phyloP scores from a whole-genome alignment of 768 basidiomycete genomes.

The Collybia sordida region DNA sequence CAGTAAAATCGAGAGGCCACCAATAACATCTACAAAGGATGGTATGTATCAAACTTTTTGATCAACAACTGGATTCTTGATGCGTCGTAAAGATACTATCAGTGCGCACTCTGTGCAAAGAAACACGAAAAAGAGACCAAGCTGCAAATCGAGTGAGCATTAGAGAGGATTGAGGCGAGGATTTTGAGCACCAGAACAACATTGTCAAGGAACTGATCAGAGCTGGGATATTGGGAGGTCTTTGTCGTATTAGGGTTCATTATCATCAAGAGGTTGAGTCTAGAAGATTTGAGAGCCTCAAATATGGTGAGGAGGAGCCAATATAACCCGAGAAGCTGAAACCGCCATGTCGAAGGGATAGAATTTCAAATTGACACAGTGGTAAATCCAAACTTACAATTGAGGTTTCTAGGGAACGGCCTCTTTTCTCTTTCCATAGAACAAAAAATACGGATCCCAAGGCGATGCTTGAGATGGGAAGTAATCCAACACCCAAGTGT shows the following conservation, averaged over 20 bases:
- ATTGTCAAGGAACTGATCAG: constrained; percentile 24
- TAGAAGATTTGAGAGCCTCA: constrained; percentile 15
- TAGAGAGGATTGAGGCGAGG: background rate
- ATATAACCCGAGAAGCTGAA: constrained; percentile 19
- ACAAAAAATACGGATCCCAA: constrained; percentile 15
- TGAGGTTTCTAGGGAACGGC: constrained; percentile 12
- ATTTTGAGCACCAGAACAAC: constrained; percentile 19
- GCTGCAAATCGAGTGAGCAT: constrained; percentile 3
- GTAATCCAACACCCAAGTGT: constrained; percentile 25
- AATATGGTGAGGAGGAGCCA: constrained; percentile 21
- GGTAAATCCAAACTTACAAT: constrained; percentile 13
- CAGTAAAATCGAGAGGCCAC: too few species aligned
- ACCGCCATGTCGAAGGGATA: background rate
- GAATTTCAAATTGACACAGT: background rate
- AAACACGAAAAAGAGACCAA: constrained; percentile 13
- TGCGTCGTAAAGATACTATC: constrained; percentile 5
- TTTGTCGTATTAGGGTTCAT: constrained; percentile 18
- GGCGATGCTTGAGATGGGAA: constrained; percentile 21
- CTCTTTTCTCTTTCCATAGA: constrained; percentile 16
- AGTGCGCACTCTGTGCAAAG: constrained; percentile 7
- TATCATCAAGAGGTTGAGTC: constrained; percentile 14
- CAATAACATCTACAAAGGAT: too few species aligned
- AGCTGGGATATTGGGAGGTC: constrained; percentile 19
- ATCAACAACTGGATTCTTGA: constrained; percentile 6
- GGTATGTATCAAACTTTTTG: too few species aligned